Percentiles rank a stretch among this genome's conserved stretches.
phyloP scores from a whole-genome alignment of 2,329 filamentous ascomycete genomes.

The Fusarium odoratissimum region DNA sequence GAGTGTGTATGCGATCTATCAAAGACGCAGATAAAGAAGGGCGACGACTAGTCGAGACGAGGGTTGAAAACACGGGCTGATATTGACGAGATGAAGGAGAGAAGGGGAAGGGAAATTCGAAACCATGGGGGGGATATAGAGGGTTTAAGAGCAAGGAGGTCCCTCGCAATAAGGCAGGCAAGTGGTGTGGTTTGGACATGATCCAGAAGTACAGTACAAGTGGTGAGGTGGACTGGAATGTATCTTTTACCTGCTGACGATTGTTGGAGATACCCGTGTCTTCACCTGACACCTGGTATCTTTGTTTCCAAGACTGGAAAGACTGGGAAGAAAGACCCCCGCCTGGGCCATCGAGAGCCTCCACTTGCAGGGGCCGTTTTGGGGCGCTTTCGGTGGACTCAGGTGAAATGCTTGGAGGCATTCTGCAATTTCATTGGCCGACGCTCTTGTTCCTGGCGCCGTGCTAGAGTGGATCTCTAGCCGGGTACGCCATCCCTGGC shows the following conservation, averaged over 20 bases:
- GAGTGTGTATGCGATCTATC: slow-evolving; percentile 58
- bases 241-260: slow-evolving; percentile 4
- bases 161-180: slow-evolving; percentile 16
- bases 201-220: slow-evolving; percentile 18
- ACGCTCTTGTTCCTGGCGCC: slow-evolving; percentile 15
- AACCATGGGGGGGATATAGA: slow-evolving; percentile 36
- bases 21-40: slow-evolving; percentile 59
- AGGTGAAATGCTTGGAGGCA: slow-evolving; percentile 22
- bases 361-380: slow-evolving; percentile 37
- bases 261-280: slow-evolving; percentile 9
- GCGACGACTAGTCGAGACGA: slow-evolving; percentile 42
- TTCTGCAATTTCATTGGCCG: slow-evolving; percentile 18
- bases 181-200: slow-evolving; percentile 11
- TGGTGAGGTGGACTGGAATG: not conserved
- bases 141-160: slow-evolving; percentile 40
- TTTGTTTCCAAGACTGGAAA: slow-evolving; percentile 21
- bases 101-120: slow-evolving; percentile 27
- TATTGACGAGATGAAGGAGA: slow-evolving; percentile 41
- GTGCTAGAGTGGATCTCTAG: slow-evolving; percentile 1
- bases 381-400: slow-evolving; percentile 26
- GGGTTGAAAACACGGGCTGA: slow-evolving; percentile 37
- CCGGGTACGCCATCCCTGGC: slow-evolving; percentile 17
- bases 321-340: not conserved
- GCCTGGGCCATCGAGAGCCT: slow-evolving; percentile 19
- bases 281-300: slow-evolving; percentile 17